A percentile compares a stretch with the other conserved stretches of the same genome.
These are phyloP conservation scores for Omphalea diandra DNA, from an alignment of 441 rosid species.

Conservation along the genomic window DNA sequence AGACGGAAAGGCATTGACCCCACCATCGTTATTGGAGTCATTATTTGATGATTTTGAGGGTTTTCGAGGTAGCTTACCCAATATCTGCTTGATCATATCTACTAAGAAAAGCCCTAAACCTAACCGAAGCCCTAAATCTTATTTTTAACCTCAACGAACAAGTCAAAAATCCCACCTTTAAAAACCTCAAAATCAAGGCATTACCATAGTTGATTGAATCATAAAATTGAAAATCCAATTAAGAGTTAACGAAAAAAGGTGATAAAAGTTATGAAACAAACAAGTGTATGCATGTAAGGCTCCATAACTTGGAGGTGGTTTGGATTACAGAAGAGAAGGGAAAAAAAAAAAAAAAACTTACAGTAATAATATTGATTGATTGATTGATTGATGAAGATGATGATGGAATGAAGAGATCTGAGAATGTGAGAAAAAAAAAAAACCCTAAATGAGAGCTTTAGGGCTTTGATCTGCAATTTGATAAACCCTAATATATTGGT, in stretches of 20 bases:
- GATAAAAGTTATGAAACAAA: not conserved
- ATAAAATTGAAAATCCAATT: not conserved
- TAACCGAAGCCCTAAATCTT: slow-evolving; percentile 23
- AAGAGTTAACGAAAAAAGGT: too few species aligned
- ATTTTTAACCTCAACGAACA: slow-evolving; percentile 18
- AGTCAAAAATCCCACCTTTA: slow-evolving; percentile 26
- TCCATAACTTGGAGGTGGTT: too few species aligned
- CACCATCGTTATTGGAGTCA: slow-evolving; percentile 50
- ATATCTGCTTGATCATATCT: slow-evolving; percentile 84
- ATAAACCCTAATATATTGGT: slow-evolving; percentile 34
- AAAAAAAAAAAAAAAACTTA: slow-evolving; percentile 27
- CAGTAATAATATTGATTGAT: too few species aligned
- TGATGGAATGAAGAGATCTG: slow-evolving; percentile 26
- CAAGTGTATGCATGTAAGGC: slow-evolving; percentile 8
- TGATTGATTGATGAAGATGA: too few species aligned
- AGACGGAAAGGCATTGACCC: slow-evolving; percentile 38
- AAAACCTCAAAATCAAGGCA: slow-evolving; percentile 27
- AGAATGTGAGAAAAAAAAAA: slow-evolving; percentile 20
- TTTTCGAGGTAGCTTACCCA: slow-evolving; percentile 77
- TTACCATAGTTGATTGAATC: slow-evolving; percentile 17
- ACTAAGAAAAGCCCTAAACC: slow-evolving; percentile 30
- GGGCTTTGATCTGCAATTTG: slow-evolving; percentile 20
- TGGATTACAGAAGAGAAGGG: too few species aligned
- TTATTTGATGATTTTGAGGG: slow-evolving; percentile 68
- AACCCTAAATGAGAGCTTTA: slow-evolving; percentile 21